phyloP scores from a whole-genome alignment of 192 early-diverging fungal species.

The Oehlia diaphana region DNA sequence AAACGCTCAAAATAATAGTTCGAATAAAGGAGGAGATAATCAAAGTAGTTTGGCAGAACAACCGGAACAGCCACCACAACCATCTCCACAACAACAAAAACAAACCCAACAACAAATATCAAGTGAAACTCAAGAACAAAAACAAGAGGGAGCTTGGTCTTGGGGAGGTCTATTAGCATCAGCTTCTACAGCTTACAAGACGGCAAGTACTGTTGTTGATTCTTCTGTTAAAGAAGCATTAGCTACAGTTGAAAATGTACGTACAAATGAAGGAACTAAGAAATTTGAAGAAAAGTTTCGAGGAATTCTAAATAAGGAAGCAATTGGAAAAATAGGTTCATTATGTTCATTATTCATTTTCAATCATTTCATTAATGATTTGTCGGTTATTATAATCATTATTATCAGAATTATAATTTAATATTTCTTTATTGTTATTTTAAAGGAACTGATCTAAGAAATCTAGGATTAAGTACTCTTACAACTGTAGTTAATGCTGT shows the following conservation, averaged over 20 bases:
- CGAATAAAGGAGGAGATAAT: background rate
- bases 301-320: slow-evolving; percentile 55
- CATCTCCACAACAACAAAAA: slow-evolving; percentile 26
- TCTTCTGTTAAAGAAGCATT: slow-evolving; percentile 43
- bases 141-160: slow-evolving; percentile 36
- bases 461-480: slow-evolving; percentile 46
- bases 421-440: background rate
- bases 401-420: background rate
- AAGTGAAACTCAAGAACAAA: background rate
- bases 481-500: slow-evolving; percentile 56
- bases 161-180: slow-evolving; percentile 54
- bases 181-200: slow-evolving; percentile 59
- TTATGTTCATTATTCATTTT: too few species aligned
- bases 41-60: slow-evolving; percentile 28
- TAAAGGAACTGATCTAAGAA: slow-evolving; percentile 51
- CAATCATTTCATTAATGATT: background rate
- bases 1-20: slow-evolving; percentile 13
- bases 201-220: slow-evolving; percentile 50
- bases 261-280: slow-evolving; percentile 39
- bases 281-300: slow-evolving; percentile 55
- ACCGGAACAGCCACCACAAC: slow-evolving; percentile 30
- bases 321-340: slow-evolving; percentile 59
- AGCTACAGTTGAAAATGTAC: slow-evolving; percentile 47
- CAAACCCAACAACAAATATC: slow-evolving; percentile 27
- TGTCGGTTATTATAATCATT: background rate